Percentiles rank a stretch among this genome's conserved stretches.
Conservation (phyloP, 257 asterid species). For the Anisodus acutangulus region DNA sequence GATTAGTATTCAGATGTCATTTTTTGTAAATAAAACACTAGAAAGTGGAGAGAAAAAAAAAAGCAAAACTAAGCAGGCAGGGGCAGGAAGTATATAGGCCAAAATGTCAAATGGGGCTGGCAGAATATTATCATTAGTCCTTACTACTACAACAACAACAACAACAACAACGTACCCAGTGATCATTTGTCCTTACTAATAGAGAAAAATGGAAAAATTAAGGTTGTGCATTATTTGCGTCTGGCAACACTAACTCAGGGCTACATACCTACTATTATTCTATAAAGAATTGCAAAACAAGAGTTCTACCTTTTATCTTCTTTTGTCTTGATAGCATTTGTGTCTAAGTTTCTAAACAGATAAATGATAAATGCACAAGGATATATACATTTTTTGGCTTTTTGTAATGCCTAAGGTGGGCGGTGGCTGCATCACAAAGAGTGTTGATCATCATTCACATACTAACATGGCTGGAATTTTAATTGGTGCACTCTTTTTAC, state of each 20-base stretch:
- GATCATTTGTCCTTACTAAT: neutral
- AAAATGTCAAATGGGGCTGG: neutral
- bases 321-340: neutral
- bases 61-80: too few relatives aligned
- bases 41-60: too few relatives aligned
- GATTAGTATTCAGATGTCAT: too few relatives aligned
- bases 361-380: constrained; percentile 13
- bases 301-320: neutral
- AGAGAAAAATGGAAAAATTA: neutral
- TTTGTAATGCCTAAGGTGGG: neutral
- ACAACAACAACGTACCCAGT: too few relatives aligned
- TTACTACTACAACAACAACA: too few relatives aligned
- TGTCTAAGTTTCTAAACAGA: neutral
- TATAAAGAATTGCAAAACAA: neutral
- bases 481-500: neutral
- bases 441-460: neutral
- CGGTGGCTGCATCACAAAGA: neutral
- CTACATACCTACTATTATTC: neutral
- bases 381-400: neutral
- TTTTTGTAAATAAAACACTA: too few relatives aligned
- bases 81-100: neutral
- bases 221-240: neutral
- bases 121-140: neutral
- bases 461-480: neutral
- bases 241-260: neutral